Percentiles rank a stretch among this genome's conserved stretches.
Conservation (phyloP, 2,329 filamentous ascomycete species). For the Hymenoscyphus occultus region DNA sequence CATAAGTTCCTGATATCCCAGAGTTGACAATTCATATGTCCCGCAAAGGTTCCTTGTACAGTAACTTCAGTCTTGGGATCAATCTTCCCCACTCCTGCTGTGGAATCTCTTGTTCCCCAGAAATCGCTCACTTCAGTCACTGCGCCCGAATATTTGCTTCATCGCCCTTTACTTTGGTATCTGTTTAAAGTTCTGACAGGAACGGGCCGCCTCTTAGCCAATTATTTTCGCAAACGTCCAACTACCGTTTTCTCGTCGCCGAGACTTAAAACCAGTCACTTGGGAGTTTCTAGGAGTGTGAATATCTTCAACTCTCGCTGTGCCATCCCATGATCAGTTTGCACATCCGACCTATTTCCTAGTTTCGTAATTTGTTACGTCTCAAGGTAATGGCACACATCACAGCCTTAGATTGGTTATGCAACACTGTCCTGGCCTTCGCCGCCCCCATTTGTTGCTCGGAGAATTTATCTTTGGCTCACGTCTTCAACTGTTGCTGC, state of each 20-base stretch:
- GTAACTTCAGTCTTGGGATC: slow-evolving; percentile 56
- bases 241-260: not conserved
- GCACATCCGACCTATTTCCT: no score
- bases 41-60: slow-evolving; percentile 61
- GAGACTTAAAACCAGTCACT: not conserved
- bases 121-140: slow-evolving; percentile 62
- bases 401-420: not conserved
- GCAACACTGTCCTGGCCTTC: not conserved
- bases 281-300: not conserved
- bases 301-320: not conserved
- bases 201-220: not conserved
- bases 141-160: slow-evolving; percentile 58
- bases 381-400: not conserved
- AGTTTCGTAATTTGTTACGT: not conserved
- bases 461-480: not conserved
- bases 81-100: slow-evolving; percentile 46
- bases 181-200: slow-evolving; percentile 1
- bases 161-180: slow-evolving; percentile 16
- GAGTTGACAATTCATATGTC: slow-evolving; percentile 55
- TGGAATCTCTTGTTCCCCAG: slow-evolving; percentile 65
- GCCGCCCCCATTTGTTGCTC: not conserved
- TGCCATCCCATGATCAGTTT: not conserved
- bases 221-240: not conserved
- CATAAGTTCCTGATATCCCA: slow-evolving; percentile 50
- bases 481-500: not conserved